Evolutionary conservation across 176 grass and related monocot genomes (phyloP), one percentile per base, ranked within the genome.

Genomic region (Oryza glaberrima): DNA sequence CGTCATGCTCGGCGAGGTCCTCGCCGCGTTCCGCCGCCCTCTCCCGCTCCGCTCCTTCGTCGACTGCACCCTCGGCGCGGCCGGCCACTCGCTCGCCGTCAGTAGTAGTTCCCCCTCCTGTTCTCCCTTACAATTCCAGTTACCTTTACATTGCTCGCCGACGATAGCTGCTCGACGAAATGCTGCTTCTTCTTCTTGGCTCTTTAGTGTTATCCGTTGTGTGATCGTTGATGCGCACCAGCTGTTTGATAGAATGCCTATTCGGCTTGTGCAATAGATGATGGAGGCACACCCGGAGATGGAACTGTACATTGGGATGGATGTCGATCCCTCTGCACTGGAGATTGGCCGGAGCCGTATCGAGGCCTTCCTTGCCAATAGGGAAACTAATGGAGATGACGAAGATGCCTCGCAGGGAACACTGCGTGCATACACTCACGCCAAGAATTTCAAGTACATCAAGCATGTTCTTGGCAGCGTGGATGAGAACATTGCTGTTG

Each of bases 61-160:
- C 65, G 91, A 98, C 75, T 98, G 91, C 85, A 98, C 96, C 36
- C 93, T 98, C 66, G 96, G 96, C 70, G 93, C 93, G 56, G 96
- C 83, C 9, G 91, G 91, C 19, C 96, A 98, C 89, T 98, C 91
- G 66, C 87, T 89, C 28, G 91, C 90, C 72, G 91, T 98, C 25
- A 73, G 87, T 77, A 72, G 86, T 77, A 48, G 8, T n/a, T 70
- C 40, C 48, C 19, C 3, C 15, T 77, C 69, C 54, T 6, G 12
- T 56, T 41, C 56, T 51, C 26, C 16, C 6, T 34, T 34, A 25
- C 51, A 1, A 12, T 77, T 0, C 0, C 6, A 5, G 28, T 14
- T 1, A 5, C 4, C n/a, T 76, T 68, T 7, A 36, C 1, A 0
- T 5, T 41, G 12, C 20, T 34, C 1, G 3, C 17, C 38, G 38